Evolutionary conservation across 164 flowering plant genomes (phyloP).

Genomic region (Umbilicus rupestris): DNA sequence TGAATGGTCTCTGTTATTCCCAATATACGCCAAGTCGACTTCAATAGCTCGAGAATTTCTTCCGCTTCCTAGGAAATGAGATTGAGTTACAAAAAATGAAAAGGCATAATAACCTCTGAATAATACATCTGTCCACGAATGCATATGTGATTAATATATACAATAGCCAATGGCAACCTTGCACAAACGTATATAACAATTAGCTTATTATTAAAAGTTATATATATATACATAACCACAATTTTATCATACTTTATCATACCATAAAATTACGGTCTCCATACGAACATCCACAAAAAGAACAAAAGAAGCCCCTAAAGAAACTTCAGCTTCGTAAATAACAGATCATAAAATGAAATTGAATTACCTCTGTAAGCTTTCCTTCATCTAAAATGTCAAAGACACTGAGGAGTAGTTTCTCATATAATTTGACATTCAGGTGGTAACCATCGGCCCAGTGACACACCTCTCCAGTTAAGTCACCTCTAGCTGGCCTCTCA

Average conservation of each 20-base stretch:
- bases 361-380: conserved; percentile 78
- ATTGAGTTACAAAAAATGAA: conserved; percentile 1
- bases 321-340: background rate
- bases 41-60: conserved; percentile 92
- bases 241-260: too few species aligned
- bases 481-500: conserved; percentile 97
- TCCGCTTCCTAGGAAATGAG: conserved; percentile 61
- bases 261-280: too few species aligned
- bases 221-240: too few species aligned
- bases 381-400: conserved; percentile 97
- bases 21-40: conserved; percentile 91
- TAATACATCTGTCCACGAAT: background rate
- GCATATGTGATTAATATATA: background rate
- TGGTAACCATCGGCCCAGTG: conserved; percentile 99
- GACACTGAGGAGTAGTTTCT: conserved; percentile 80
- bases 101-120: background rate
- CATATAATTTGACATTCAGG: conserved; percentile 80
- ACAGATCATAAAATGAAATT: background rate
- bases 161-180: background rate
- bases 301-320: too few species aligned
- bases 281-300: too few species aligned
- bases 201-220: background rate
- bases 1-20: conserved; percentile 97
- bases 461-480: conserved; percentile 97
- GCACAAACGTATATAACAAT: background rate